Base-by-base conservation (phyloP, 495 filamentous ascomycete genomes). In the Aspergillus coremiiformis region DNA sequence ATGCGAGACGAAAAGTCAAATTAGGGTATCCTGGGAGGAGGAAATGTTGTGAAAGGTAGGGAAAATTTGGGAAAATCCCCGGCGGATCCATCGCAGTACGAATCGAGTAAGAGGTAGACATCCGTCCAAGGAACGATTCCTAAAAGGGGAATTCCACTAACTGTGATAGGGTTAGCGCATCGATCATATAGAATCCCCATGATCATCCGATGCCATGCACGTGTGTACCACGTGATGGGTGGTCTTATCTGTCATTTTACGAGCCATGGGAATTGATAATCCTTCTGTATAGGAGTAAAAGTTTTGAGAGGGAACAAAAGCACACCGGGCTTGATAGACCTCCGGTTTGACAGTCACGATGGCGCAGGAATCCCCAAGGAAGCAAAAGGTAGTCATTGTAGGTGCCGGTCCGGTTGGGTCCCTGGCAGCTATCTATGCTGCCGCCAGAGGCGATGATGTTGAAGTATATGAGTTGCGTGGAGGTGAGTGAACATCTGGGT, bases 381-480 rank as follows among this genome's bases (percentile, higher is more conserved):
- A 59, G 47, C 80, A 91, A 59, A 96, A 89, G 68, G 79, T 86
- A 37, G 75, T 95, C 7, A 78, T 97, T 23, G 80, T 96, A 23
- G 93, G 93, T 26, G 93, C 90, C 24, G 93, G 93, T 1, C 93
- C 93, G 0, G 93, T 97, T 12, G 93, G 93, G 3, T 86, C 91
- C 8, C 75, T 99, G 22, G 89, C 92, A 7, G 93, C 90, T 15
- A 72, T 99, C 10, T 99, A 97, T 71, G 91, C 93, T 46, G 91
- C 90, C 1, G 77, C 83, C 53, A 74, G 90, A 61, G 91, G 89
- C 29, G 81, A 95, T 64, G 74, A 91, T 60, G 93, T 99, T 4
- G 89, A 96, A 63, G 76, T 99, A 51, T 99, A 97, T 69, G 93
- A 99, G 66, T 73, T 97, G 53, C 81, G 93, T 60, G 84, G 83